Evolutionary conservation across 768 basidiomycete genomes (phyloP).

Genomic region (Tephrocybe sp.): DNA sequence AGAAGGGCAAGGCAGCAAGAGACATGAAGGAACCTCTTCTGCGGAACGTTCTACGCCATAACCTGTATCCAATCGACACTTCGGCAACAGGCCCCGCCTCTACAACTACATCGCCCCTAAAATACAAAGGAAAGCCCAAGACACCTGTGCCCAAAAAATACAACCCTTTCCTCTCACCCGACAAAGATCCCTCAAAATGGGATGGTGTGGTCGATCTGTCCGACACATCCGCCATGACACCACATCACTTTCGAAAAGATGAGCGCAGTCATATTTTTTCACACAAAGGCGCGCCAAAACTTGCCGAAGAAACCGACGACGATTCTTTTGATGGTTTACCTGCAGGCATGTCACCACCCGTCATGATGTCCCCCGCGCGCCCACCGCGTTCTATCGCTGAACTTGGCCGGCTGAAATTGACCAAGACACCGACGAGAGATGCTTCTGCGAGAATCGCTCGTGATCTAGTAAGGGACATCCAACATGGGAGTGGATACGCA

Average conservation of each 20-base stretch:
- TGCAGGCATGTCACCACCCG: constrained; percentile 57
- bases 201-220: constrained; percentile 73
- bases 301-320: constrained; percentile 35
- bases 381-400: constrained; percentile 47
- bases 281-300: constrained; percentile 13
- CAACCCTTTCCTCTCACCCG: constrained; percentile 61
- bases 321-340: constrained; percentile 53
- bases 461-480: constrained; percentile 58
- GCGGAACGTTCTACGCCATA: constrained; percentile 50
- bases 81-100: constrained; percentile 31
- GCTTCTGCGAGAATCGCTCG: constrained; percentile 68
- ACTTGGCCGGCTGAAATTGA: constrained; percentile 41
- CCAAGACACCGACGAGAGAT: constrained; percentile 68
- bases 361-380: constrained; percentile 54
- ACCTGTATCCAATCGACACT: constrained; percentile 40
- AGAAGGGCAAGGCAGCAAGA: constrained; percentile 46
- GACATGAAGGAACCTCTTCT: constrained; percentile 39
- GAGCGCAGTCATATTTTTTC: constrained; percentile 8
- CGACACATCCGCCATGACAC: constrained; percentile 49
- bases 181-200: constrained; percentile 54
- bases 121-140: constrained; percentile 49
- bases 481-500: constrained; percentile 33
- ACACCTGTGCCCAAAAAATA: constrained; percentile 53
- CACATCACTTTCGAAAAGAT: constrained; percentile 29
- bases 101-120: constrained; percentile 44